Percentiles rank a stretch among this genome's conserved stretches.
Evolutionary conservation across 441 rosid species (phyloP).

Genomic region (Arabidopsis hybrid): DNA sequence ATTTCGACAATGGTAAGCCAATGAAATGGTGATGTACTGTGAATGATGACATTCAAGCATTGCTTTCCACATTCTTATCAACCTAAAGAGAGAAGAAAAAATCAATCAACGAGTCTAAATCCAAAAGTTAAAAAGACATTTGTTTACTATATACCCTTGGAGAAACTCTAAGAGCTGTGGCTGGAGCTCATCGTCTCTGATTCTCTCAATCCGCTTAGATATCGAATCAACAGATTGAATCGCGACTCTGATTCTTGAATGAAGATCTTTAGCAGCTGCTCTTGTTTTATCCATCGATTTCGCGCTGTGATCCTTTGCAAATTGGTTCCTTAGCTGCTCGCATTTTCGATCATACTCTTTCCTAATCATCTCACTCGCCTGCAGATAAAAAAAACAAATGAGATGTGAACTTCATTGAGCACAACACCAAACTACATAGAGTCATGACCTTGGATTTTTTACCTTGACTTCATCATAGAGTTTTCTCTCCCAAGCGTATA

Average conservation of each 20-base stretch:
- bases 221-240: conserved; percentile 86
- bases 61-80: conserved; percentile 92
- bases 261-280: conserved; percentile 84
- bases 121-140: neutral
- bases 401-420: conserved; percentile 10
- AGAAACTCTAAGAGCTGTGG: conserved; percentile 87
- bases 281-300: conserved; percentile 81
- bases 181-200: conserved; percentile 92
- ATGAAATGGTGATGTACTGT: conserved; percentile 90
- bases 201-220: conserved; percentile 86
- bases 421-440: neutral
- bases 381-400: neutral
- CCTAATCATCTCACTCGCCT: conserved; percentile 86
- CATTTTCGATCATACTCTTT: conserved; percentile 84
- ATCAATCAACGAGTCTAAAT: conserved; percentile 5
- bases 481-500: conserved; percentile 95
- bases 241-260: conserved; percentile 82
- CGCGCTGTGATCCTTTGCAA: conserved; percentile 73
- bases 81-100: conserved; percentile 48
- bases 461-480: conserved; percentile 97
- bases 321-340: conserved; percentile 76
- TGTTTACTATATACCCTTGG: conserved; percentile 62
- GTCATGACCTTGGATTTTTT: conserved; percentile 13
- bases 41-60: conserved; percentile 96
- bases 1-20: conserved; percentile 83